A percentile compares a stretch with the other conserved stretches of the same genome.
Conservation (phyloP, 2,329 filamentous ascomycete genomes). For the Curvularia hawaiiensis region DNA sequence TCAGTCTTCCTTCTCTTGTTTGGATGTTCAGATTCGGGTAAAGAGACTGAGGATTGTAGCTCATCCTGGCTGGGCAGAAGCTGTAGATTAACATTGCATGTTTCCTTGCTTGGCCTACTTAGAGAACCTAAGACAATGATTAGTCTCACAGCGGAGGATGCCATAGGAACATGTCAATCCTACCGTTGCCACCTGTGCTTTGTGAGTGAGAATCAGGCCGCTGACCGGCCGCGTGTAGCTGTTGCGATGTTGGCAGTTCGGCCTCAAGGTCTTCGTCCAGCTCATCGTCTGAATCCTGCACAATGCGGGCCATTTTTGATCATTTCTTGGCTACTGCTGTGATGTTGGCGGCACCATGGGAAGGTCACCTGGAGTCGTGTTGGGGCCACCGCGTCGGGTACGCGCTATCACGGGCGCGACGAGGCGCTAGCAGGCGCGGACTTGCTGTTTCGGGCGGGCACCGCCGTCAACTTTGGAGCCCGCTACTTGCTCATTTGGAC, state of each 20-base stretch:
- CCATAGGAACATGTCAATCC: not conserved
- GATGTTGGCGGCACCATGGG: not conserved
- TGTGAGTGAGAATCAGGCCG: conserved; percentile 14
- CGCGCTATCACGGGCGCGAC: conserved; percentile 31
- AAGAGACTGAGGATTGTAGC: conserved; percentile 24
- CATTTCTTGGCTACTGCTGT: conserved; percentile 10
- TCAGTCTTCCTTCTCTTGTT: conserved; percentile 33
- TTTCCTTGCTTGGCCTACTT: conserved; percentile 30
- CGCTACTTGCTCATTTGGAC: not conserved
- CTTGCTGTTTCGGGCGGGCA: conserved; percentile 17
- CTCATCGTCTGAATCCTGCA: conserved; percentile 48
- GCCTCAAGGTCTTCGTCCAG: conserved; percentile 38
- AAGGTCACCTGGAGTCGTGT: conserved; percentile 2
- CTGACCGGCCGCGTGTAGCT: conserved; percentile 24
- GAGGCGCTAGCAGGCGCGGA: conserved; percentile 6
- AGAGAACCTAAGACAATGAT: conserved; percentile 28
- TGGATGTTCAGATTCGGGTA: conserved; percentile 27
- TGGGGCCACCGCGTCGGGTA: conserved; percentile 19
- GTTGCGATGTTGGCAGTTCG: conserved; percentile 16
- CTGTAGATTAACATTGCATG: conserved; percentile 35
- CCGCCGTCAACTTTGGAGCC: conserved; percentile 2
- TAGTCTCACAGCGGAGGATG: not conserved
- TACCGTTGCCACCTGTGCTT: conserved; percentile 42
- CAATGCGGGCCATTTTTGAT: conserved; percentile 32
- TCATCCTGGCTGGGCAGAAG: conserved; percentile 19